phyloP scores from a whole-genome alignment of 208 protist genomes.

The Wallacemonas rigidus region DNA sequence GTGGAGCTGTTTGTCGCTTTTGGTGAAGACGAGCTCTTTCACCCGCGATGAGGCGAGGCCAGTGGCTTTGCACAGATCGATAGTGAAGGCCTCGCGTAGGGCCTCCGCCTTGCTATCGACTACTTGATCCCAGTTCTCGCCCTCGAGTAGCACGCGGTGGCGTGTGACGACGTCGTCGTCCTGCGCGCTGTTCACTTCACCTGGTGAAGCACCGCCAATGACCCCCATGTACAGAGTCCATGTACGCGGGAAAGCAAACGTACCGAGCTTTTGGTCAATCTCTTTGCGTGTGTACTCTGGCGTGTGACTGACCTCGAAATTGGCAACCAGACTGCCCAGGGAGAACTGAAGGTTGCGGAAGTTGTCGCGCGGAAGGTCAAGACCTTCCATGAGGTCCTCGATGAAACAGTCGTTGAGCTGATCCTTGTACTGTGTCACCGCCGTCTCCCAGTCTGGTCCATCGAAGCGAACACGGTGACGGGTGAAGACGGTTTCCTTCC shows the following conservation, averaged over 20 bases:
- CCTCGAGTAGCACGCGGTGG: constrained; percentile 20
- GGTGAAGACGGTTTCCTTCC: constrained; percentile 19
- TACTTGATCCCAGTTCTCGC: constrained; percentile 13
- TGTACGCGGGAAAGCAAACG: constrained; percentile 18
- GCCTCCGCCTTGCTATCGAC: constrained; percentile 2
- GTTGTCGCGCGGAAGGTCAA: constrained; percentile 8
- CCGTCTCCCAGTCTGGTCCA: constrained; percentile 17
- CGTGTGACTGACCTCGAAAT: constrained; percentile 27
- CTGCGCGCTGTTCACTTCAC: neutral
- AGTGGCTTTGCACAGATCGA: constrained; percentile 6
- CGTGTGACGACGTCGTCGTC: constrained; percentile 6
- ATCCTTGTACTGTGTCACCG: constrained; percentile 1
- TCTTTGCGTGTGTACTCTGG: constrained; percentile 6
- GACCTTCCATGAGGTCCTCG: constrained; percentile 27
- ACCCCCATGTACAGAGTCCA: constrained; percentile 29
- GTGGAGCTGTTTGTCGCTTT: constrained; percentile 4
- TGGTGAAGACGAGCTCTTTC: constrained; percentile 7
- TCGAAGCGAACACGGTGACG: constrained; percentile 24
- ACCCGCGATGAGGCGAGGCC: neutral
- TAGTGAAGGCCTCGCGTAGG: constrained; percentile 5
- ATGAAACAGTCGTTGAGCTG: constrained; percentile 18
- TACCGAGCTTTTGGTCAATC: constrained; percentile 17
- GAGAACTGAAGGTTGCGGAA: constrained; percentile 29
- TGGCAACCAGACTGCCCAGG: constrained; percentile 31
- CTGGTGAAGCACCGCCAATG: constrained; percentile 1